Conservation (phyloP, 2,329 filamentous ascomycete species). For the Penicillium sp. region DNA sequence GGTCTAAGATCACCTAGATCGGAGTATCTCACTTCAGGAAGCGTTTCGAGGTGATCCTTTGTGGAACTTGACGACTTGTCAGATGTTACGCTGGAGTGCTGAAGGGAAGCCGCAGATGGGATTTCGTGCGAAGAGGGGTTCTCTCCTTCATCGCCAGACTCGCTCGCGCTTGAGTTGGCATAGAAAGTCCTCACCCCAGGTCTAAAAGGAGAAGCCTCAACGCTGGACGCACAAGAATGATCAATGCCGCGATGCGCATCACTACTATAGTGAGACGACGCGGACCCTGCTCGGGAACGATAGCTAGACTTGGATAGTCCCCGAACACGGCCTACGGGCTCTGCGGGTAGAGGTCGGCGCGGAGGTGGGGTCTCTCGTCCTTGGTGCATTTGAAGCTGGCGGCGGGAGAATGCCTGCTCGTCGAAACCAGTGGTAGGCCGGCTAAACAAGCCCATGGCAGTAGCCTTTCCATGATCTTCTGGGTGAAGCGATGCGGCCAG, state of each 20-base stretch:
- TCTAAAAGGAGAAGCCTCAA: slow-evolving; percentile 31
- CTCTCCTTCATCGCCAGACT: slow-evolving; percentile 39
- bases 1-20: slow-evolving; percentile 42
- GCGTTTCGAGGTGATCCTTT: slow-evolving; percentile 30
- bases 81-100: slow-evolving; percentile 35
- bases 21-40: slow-evolving; percentile 38
- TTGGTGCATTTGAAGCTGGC: slow-evolving; percentile 76
- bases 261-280: slow-evolving; percentile 38
- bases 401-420: slow-evolving; percentile 78
- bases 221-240: slow-evolving; percentile 26
- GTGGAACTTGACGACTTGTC: slow-evolving; percentile 27
- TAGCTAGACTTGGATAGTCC: slow-evolving; percentile 40
- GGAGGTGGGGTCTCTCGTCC: slow-evolving; percentile 62
- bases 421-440: slow-evolving; percentile 76
- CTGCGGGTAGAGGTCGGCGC: slow-evolving; percentile 21
- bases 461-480: slow-evolving; percentile 77
- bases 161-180: slow-evolving; percentile 37
- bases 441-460: slow-evolving; percentile 68
- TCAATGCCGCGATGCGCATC: slow-evolving; percentile 27
- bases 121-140: slow-evolving; percentile 24
- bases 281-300: slow-evolving; percentile 38
- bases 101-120: slow-evolving; percentile 28
- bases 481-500: slow-evolving; percentile 66
- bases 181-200: slow-evolving; percentile 34
- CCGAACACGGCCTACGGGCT: slow-evolving; percentile 27